Evolutionary conservation across 148 eudicot genomes (phyloP).

Genomic region (Silene conica): DNA sequence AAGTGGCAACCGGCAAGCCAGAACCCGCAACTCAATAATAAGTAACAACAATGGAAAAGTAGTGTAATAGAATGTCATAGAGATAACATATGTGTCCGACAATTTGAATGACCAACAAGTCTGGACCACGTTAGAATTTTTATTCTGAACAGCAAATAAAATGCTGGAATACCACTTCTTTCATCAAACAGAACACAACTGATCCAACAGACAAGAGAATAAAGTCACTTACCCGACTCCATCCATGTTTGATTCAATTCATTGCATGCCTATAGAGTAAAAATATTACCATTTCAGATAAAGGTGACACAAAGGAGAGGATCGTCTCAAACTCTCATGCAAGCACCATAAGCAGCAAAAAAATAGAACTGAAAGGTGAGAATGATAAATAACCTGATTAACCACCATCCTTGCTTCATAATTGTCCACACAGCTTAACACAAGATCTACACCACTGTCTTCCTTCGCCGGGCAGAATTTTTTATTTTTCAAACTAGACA

Average conservation of each 20-base stretch:
- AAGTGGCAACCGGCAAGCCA: no score
- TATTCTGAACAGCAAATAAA: background rate
- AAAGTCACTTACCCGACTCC: conserved; percentile 71
- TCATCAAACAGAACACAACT: conserved; percentile 7
- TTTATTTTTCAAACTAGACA: conserved; percentile 77
- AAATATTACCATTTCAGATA: conserved; percentile 16
- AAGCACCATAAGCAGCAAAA: background rate
- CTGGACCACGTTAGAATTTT: background rate
- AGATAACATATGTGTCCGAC: background rate
- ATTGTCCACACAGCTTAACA: conserved; percentile 95
- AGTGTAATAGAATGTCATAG: background rate
- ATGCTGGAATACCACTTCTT: conserved; percentile 1
- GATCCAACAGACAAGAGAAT: background rate
- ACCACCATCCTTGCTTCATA: conserved; percentile 99
- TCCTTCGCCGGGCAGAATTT: conserved; percentile 58
- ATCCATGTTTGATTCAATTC: conserved; percentile 94
- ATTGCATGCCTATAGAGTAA: conserved; percentile 74
- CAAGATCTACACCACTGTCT: conserved; percentile 92
- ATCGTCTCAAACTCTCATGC: background rate
- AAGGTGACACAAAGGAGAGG: background rate
- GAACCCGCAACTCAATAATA: background rate
- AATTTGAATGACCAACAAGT: background rate
- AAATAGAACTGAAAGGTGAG: background rate
- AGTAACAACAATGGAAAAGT: background rate
- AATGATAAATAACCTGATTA: conserved; percentile 61